These are phyloP conservation scores for Trichoderma semiorbis DNA, from an alignment of 2,329 filamentous ascomycete genomes.

Conservation along the genomic window DNA sequence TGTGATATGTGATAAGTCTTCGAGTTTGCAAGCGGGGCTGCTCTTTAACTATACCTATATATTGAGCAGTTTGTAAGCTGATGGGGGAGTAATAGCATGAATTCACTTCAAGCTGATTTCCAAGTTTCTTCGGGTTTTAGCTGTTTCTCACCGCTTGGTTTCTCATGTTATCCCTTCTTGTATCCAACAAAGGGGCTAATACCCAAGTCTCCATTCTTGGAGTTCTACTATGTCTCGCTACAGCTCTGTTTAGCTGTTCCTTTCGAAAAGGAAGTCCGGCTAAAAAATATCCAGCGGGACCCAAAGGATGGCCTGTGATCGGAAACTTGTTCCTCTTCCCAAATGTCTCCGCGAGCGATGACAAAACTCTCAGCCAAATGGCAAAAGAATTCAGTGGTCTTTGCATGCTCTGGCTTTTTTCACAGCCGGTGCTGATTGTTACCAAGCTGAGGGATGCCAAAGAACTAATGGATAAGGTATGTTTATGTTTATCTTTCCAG, in stretches of 20 bases:
- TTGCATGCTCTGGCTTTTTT: slow-evolving; percentile 2
- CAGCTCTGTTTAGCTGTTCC: not conserved
- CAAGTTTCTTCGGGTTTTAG: not conserved
- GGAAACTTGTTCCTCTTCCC: slow-evolving; percentile 3
- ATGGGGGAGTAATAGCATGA: not conserved
- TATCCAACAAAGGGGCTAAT: not conserved
- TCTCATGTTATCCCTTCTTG: not conserved
- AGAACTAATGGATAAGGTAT: slow-evolving; percentile 6
- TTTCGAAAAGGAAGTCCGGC: not conserved
- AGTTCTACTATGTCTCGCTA: not conserved
- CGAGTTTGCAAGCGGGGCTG: not conserved
- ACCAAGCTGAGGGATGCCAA: not conserved
- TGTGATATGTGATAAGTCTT: not conserved
- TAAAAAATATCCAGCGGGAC: not conserved
- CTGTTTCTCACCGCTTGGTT: not conserved
- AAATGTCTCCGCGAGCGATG: not conserved
- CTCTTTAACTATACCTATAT: not conserved
- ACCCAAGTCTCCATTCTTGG: not conserved
- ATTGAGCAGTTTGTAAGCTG: not conserved
- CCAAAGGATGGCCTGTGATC: slow-evolving; percentile 6
- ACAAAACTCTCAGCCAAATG: not conserved
- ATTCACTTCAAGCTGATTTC: not conserved
- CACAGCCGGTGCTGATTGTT: not conserved
- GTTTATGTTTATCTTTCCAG: not conserved
- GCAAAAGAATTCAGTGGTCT: not conserved